Conservation (phyloP, 1,139 yeast species). For the Hyphopichia khmerensis region DNA sequence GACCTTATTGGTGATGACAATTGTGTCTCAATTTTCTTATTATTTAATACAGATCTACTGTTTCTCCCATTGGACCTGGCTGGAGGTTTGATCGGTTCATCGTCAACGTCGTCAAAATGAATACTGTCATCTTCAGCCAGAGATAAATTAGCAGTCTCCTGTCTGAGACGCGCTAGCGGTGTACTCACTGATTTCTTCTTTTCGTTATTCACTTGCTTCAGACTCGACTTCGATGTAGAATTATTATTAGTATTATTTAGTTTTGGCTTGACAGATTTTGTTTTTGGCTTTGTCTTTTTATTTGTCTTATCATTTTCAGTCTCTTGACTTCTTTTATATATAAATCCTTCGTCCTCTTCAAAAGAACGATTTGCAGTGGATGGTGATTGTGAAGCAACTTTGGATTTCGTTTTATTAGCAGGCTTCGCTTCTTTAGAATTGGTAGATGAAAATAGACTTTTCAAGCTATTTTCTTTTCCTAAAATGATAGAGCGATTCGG, state of each 20-base stretch:
- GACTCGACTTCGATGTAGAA: neutral
- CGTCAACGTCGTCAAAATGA: constrained; percentile 7
- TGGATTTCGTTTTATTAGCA: neutral
- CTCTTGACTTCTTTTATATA: constrained; percentile 35
- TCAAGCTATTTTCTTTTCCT: neutral
- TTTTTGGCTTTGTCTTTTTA: constrained; percentile 8
- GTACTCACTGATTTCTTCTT: constrained; percentile 20
- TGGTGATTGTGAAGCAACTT: neutral
- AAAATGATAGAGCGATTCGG: neutral
- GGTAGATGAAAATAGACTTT: neutral
- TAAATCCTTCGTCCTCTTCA: constrained; percentile 49
- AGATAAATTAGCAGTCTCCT: constrained; percentile 20
- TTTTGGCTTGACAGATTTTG: neutral
- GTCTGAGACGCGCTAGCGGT: constrained; percentile 25
- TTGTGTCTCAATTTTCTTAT: constrained; percentile 9
- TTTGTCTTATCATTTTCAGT: neutral
- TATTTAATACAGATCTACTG: neutral
- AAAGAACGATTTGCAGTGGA: constrained; percentile 11
- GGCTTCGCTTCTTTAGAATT: neutral
- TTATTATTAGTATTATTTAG: neutral
- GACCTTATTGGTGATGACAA: constrained; percentile 27
- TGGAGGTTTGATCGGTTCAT: neutral
- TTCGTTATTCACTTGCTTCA: constrained; percentile 5
- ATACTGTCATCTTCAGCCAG: constrained; percentile 14
- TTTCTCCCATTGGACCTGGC: neutral